Evolutionary conservation across 2,329 filamentous ascomycete species (phyloP), one percentile per base, ranked within the genome.

Genomic region (Arthrobotrys pseudoclavata): DNA sequence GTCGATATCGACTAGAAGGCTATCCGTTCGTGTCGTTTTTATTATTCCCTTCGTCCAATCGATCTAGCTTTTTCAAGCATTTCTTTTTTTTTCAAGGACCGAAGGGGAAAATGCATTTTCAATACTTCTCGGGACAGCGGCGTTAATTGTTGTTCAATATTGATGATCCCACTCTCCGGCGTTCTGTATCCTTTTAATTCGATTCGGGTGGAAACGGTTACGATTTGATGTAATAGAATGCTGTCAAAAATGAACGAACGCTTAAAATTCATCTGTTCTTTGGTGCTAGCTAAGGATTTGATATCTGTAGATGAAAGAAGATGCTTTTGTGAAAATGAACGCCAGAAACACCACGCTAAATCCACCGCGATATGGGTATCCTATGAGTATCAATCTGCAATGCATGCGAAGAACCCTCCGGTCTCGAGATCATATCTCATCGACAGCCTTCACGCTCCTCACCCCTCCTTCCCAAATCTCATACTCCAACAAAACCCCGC

Each of bases 401-500:
- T 55, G 34, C 42, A 34, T 10, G 31, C 12, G 12, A 34, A 42
- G 15, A 12, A 60, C 18, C 20, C 60, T 18, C 34, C 37, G 3
- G 2, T 5, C 42, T 24, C 22, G 10, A n/a, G n/a, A n/a, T 40
- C 48, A 37, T 50, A 20, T 12, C 1, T n/a, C 37, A 1, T 15
- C 5, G 37, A 37, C 10, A 22, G 29, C n/a, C 71, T 61, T 64
- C 31, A 66, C 48, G 42, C 55, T 60, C 60, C 52, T 76, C 26
- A 69, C 66, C 0, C 93, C 93, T 0, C 88, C 90, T 82, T 88
- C 88, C 80, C 87, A 89, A 70, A 97, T 90, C 83, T 94, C 91
- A 83, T 94, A 96, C 82, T 92, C 90, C 3, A 91, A 86, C 10
- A 86, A 85, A 64, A 86, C 83, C 15, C 88, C 85, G 1, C 87